Conservation (phyloP, 306 rosid species). For the Geum urbanum region DNA sequence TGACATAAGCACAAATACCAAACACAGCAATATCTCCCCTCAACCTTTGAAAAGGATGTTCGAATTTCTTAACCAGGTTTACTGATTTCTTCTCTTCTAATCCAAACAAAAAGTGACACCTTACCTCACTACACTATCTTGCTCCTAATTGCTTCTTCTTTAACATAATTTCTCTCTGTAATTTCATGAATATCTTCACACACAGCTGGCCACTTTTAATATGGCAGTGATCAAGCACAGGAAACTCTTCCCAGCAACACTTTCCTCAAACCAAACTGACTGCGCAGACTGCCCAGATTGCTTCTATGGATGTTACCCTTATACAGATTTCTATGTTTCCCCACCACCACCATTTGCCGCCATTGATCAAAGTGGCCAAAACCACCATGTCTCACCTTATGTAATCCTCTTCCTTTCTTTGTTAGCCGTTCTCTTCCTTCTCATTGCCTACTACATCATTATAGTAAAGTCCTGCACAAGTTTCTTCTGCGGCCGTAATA, state of each 20-base stretch:
- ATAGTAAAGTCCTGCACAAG: constrained; percentile 43
- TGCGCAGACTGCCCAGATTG: constrained; percentile 50
- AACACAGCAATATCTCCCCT: constrained; percentile 39
- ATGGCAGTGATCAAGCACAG: constrained; percentile 48
- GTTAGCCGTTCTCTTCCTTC: constrained; percentile 32
- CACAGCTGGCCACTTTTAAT: constrained; percentile 16
- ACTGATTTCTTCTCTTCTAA: constrained; percentile 38
- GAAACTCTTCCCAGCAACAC: constrained; percentile 48
- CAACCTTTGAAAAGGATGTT: constrained; percentile 42
- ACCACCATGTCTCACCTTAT: constrained; percentile 36
- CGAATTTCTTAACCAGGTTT: background rate
- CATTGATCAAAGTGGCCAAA: constrained; percentile 15
- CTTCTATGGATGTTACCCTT: constrained; percentile 43
- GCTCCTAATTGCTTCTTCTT: constrained; percentile 21
- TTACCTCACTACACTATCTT: constrained; percentile 19
- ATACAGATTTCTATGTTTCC: constrained; percentile 32
- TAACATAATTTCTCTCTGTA: constrained; percentile 6
- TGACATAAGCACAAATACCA: constrained; percentile 36
- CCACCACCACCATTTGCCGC: constrained; percentile 23
- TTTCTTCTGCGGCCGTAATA: constrained; percentile 34
- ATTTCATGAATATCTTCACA: constrained; percentile 15
- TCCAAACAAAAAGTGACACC: constrained; percentile 31
- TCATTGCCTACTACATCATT: constrained; percentile 46
- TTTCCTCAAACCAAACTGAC: constrained; percentile 43
- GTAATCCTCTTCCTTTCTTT: constrained; percentile 41